Base-by-base conservation (phyloP, 2,329 filamentous ascomycete species). In the Pseudocercospora musae region DNA sequence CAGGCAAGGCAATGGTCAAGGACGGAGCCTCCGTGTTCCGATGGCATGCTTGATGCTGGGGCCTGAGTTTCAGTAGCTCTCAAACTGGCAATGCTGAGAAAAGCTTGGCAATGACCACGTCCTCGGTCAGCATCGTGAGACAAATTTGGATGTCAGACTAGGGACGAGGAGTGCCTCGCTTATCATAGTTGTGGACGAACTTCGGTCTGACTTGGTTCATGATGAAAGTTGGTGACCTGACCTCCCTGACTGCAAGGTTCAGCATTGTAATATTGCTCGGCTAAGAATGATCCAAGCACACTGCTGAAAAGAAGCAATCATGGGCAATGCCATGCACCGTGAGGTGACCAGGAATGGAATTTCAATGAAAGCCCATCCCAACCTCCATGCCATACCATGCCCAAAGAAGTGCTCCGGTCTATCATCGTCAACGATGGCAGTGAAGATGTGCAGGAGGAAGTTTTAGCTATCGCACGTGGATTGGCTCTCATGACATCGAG, bases 81-180 rank as follows among this genome's bases (percentile, higher is more conserved):
- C 50, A 54, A 53, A 29, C 25, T 57, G 18, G 21, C 37, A 44
- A 44, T 21, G 23, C 29, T 46, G 37, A 44, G 23, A 13, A 54
- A 57, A 57, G 37, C 55, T 57, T 57, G 55, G 55, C 55, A 23
- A 31, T 48, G 33, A 57, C 40, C 37, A 31, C 55, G 18, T 25
- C 54, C 25, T 18, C 31, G 21, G 4, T 57, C 37, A 40, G 15
- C 31, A 31, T 53, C 49, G 27, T 53, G 21, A 25, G 48, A 52
- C 48, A 29, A 52, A 27, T 52, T 52, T 52, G 48, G 48, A 52
- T 50, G 23, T 25, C 11, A 29, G 48, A 52, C 11, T 10, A 52
- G 18, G 15, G 21, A 18, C 44, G 23, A 48, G 18, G 21, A 48
- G 44, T 20, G 15, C 18, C 44, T 25, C n/a, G 18, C 21, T 23